Percentiles rank a stretch among this genome's conserved stretches.
phyloP scores from a whole-genome alignment of 257 asterid species.

The Marsdenia floribunda region DNA sequence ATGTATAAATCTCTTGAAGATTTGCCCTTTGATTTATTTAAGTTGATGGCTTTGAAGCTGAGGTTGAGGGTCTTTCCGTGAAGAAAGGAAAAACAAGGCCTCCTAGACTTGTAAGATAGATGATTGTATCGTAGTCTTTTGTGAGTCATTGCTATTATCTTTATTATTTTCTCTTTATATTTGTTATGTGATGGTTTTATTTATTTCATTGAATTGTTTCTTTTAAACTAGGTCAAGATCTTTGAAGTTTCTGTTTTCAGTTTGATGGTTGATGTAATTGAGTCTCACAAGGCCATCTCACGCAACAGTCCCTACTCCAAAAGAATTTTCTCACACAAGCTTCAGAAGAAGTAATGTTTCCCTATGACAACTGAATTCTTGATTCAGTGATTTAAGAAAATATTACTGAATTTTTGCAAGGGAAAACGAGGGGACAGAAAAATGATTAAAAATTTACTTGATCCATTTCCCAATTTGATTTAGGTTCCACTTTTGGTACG shows the following conservation, averaged over 20 bases:
- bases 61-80: slow-evolving; percentile 90
- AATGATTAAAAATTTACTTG: too few relatives aligned
- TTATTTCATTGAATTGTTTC: too few relatives aligned
- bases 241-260: not conserved
- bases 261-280: slow-evolving; percentile 54
- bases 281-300: slow-evolving; percentile 59
- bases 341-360: slow-evolving; percentile 27
- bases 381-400: not conserved
- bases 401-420: not conserved
- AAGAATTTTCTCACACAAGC: slow-evolving; percentile 75
- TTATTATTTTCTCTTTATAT: too few relatives aligned
- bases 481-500: too few relatives aligned
- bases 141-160: slow-evolving; percentile 10
- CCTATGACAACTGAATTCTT: not conserved
- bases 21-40: slow-evolving; percentile 15
- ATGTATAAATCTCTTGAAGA: slow-evolving; percentile 28
- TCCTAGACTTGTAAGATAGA: slow-evolving; percentile 75
- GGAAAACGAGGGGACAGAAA: not conserved
- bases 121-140: slow-evolving; percentile 12
- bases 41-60: slow-evolving; percentile 88
- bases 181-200: too few relatives aligned
- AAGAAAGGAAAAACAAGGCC: slow-evolving; percentile 98
- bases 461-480: too few relatives aligned
- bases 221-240: too few relatives aligned
- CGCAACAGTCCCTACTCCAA: slow-evolving; percentile 80